Conservation (phyloP, 1,139 yeast species). For the Spathaspora sp. region DNA sequence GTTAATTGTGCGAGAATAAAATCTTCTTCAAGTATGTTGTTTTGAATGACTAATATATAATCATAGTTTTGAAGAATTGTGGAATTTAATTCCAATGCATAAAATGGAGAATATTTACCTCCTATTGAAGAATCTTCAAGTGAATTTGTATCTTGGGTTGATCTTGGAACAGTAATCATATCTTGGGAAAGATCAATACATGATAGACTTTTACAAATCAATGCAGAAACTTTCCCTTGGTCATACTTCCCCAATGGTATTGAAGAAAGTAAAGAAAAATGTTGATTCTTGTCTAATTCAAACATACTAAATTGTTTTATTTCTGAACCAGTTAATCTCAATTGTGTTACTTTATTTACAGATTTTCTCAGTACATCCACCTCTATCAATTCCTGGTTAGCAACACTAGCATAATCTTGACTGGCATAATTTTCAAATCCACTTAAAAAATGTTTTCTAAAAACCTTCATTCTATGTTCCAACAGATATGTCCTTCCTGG, state of each 20-base stretch:
- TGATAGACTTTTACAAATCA: conserved; percentile 26
- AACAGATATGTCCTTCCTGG: conserved; percentile 51
- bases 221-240: conserved; percentile 3
- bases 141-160: conserved; percentile 26
- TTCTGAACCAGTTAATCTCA: not conserved
- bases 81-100: conserved; percentile 41
- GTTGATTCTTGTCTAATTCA: conserved; percentile 3
- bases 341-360: not conserved
- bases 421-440: conserved; percentile 38
- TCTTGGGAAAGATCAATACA: conserved; percentile 45
- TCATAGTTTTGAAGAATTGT: conserved; percentile 41
- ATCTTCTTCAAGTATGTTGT: conserved; percentile 18
- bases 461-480: conserved; percentile 54
- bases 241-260: conserved; percentile 1
- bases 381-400: not conserved
- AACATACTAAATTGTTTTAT: not conserved
- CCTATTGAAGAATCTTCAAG: conserved; percentile 54
- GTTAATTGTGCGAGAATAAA: conserved; percentile 39
- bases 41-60: conserved; percentile 45
- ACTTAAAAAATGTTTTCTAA: conserved; percentile 51
- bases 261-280: conserved; percentile 11
- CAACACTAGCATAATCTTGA: not conserved
- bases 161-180: conserved; percentile 45
- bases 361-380: not conserved
- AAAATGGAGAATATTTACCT: conserved; percentile 46